Conservation (phyloP, 2,329 filamentous ascomycete genomes). For the Ampelomyces quisqualis region DNA sequence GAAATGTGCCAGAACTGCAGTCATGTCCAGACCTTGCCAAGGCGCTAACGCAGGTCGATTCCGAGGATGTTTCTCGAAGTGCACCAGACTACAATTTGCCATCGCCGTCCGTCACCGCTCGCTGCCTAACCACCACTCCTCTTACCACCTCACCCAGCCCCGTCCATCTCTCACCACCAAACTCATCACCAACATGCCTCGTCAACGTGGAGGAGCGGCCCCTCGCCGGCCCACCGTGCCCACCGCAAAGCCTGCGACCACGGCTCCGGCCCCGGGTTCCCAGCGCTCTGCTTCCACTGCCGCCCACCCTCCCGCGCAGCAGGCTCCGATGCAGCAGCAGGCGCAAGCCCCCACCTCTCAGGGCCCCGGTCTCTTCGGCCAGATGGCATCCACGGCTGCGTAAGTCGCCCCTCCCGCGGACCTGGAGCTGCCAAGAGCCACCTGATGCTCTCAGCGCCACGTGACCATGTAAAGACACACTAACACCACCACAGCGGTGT, state of each 20-base stretch:
- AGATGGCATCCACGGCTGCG: constrained; percentile 98
- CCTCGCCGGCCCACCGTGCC: constrained; percentile 48
- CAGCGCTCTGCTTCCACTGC: constrained; percentile 69
- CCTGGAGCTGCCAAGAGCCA: neutral
- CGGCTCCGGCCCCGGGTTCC: constrained; percentile 59
- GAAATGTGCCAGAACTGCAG: no score
- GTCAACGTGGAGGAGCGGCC: constrained; percentile 51
- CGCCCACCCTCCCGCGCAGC: constrained; percentile 50
- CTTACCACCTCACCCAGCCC: constrained; percentile 3
- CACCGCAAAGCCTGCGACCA: constrained; percentile 53
- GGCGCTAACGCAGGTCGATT: constrained; percentile 16
- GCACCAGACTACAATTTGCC: constrained; percentile 16
- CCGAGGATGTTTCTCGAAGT: constrained; percentile 29
- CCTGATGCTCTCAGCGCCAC: neutral
- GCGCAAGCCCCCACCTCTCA: constrained; percentile 51
- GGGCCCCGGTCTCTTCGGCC: constrained; percentile 84
- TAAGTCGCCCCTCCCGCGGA: constrained; percentile 56
- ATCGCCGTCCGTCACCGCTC: constrained; percentile 8
- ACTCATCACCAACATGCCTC: constrained; percentile 47
- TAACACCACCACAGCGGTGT: constrained; percentile 68
- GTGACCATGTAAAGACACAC: neutral
- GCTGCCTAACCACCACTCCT: constrained; percentile 7
- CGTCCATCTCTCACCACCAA: constrained; percentile 1
- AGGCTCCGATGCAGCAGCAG: constrained; percentile 50
- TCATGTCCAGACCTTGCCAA: constrained; percentile 13